Evolutionary conservation across 2,329 filamentous ascomycete genomes (phyloP).

Genomic region (Aspergillus calidoustus): DNA sequence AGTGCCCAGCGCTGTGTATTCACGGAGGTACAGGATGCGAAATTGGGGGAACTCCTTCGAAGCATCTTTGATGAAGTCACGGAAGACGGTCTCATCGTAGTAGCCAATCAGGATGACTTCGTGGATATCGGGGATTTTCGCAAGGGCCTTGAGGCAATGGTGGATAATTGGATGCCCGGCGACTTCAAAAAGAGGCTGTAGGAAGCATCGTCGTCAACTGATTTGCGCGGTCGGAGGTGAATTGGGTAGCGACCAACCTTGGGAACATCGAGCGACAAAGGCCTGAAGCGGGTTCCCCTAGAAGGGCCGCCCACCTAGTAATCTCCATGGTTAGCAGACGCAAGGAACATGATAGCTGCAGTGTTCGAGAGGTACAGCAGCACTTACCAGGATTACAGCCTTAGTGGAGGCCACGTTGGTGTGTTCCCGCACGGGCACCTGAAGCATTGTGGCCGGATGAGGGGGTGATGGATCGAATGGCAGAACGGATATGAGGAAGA

Average conservation of each 20-base stretch:
- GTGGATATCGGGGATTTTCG: slow-evolving; percentile 87
- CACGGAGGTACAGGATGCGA: slow-evolving; percentile 91
- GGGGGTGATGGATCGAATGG: slow-evolving; percentile 18
- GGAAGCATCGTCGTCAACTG: slow-evolving; percentile 18
- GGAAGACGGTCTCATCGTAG: slow-evolving; percentile 96
- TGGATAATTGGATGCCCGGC: slow-evolving; percentile 98
- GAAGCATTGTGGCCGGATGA: slow-evolving; percentile 44
- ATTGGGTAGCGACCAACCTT: slow-evolving; percentile 65
- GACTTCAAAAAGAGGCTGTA: slow-evolving; percentile 92
- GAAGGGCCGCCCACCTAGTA: slow-evolving; percentile 89
- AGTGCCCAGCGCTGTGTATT: slow-evolving; percentile 95
- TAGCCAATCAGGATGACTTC: slow-evolving; percentile 99
- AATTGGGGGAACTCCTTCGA: slow-evolving; percentile 83
- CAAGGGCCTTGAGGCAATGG: slow-evolving; percentile 91
- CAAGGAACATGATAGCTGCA: slow-evolving; percentile 10
- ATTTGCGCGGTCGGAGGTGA: background rate
- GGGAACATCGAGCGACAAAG: slow-evolving; percentile 91
- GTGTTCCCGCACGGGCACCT: slow-evolving; percentile 51
- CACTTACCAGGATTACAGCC: slow-evolving; percentile 85
- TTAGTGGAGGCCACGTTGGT: slow-evolving; percentile 70
- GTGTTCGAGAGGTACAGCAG: background rate
- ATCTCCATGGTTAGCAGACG: slow-evolving; percentile 34
- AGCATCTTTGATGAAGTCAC: slow-evolving; percentile 95
- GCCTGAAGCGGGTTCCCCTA: slow-evolving; percentile 92
- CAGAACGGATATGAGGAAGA: slow-evolving; percentile 3